Base-by-base conservation (phyloP, 1,139 yeast species). In the Geotrichum histeridarum region DNA sequence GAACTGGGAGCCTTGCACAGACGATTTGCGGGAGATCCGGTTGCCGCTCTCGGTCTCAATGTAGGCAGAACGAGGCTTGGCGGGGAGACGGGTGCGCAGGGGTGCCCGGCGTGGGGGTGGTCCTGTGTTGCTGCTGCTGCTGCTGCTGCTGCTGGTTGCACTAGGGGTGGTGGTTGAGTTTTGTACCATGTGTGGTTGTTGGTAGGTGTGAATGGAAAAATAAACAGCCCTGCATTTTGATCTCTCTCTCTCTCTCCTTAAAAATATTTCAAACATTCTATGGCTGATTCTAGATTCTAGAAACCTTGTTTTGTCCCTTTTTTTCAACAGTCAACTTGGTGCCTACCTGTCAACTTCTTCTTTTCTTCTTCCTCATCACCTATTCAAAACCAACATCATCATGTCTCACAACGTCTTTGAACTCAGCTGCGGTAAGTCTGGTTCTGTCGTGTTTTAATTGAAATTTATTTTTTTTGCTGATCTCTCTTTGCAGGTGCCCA, bases 21-120 rank as follows among this genome's bases (percentile, higher is more conserved):
- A 60, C 0, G 85, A 79, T n/a, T 67, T 61, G 39, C 73, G 71
- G 31, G 85, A 76, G 36, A 84, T 80, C 39, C 84, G 71, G 63
- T 80, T 83, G 1, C 89, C 87, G 3, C 80, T 64, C 27, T 70
- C 73, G 2, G 71, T 68, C 54, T 64, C 69, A 32, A 67, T 64
- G 50, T 65, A 68, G 22, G 60, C 67, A 2, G 52, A 22, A 9
- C 43, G 48, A 3, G 53, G 50, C 17, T 35, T 42, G 4, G 35
- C 15, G 12, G 49, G 50, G 4, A 46, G 33, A 9, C 47, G 47
- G 7, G 47, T 31, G 11, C 47, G 47, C 6, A 43, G 38, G 2
- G 47, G 47, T 3, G 38, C 27, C 9, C 47, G 47, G 2, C 47
- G 37, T 2, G 47, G 35, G 11, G 39, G 8, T 11, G 39, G 4